Percentiles rank a stretch among this genome's conserved stretches.
These are phyloP conservation scores for Irpex sp. DNA, from an alignment of 1,284 basidiomycete species.

Conservation along the genomic window DNA sequence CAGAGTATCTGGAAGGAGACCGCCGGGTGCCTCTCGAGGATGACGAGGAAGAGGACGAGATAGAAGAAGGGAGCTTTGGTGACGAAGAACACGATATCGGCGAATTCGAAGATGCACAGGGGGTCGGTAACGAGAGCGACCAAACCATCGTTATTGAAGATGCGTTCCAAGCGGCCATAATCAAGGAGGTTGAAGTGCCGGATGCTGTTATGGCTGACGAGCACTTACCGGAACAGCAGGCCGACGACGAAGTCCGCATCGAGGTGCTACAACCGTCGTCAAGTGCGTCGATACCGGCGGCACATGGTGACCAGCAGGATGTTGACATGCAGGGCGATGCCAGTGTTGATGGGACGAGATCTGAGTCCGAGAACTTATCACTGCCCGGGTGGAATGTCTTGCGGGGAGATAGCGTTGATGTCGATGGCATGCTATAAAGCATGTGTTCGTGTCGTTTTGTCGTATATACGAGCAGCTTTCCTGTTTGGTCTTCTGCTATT, in stretches of 20 bases:
- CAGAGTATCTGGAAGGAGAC: conserved; percentile 5
- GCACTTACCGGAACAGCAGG: background rate
- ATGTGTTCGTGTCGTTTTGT: too few species aligned
- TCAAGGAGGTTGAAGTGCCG: background rate
- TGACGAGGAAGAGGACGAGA: background rate
- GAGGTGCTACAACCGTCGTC: background rate
- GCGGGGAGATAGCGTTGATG: background rate
- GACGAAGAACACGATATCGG: background rate
- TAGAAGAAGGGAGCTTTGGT: background rate
- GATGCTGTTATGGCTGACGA: background rate
- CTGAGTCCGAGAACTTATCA: background rate
- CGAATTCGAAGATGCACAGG: background rate
- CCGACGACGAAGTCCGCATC: background rate
- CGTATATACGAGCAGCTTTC: background rate
- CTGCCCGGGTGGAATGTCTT: background rate
- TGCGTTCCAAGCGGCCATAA: background rate
- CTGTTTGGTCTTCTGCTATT: background rate
- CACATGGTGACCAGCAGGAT: background rate
- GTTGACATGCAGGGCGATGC: background rate
- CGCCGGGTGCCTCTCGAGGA: background rate
- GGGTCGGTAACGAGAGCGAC: background rate
- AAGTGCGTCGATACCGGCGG: background rate
- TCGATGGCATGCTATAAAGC: background rate
- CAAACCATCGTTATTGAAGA: background rate
- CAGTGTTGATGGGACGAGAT: background rate